Conservation (phyloP, 2,329 filamentous ascomycete genomes). For the Aspergillus sp. region DNA sequence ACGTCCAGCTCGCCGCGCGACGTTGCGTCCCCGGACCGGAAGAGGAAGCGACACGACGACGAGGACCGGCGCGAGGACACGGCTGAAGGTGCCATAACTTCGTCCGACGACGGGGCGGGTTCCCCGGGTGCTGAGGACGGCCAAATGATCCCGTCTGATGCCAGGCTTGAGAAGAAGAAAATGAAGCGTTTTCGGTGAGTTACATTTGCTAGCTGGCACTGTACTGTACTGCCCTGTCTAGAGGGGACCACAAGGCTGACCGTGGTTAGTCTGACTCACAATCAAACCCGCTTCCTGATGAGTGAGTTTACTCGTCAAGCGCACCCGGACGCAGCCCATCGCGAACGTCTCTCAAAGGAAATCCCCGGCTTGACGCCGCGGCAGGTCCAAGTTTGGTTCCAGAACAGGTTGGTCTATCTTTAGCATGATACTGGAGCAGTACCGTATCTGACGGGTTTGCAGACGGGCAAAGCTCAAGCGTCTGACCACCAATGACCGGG, state of each 20-base stretch:
- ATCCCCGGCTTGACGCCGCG: slow-evolving; percentile 86
- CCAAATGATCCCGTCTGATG: slow-evolving; percentile 19
- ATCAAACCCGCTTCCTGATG: slow-evolving; percentile 95
- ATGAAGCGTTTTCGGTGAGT: slow-evolving; percentile 37
- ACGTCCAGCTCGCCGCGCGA: slow-evolving; percentile 9
- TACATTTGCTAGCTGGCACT: neutral
- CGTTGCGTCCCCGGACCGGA: slow-evolving; percentile 5
- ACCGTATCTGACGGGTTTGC: slow-evolving; percentile 7
- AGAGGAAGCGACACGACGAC: slow-evolving; percentile 5
- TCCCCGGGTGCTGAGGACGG: slow-evolving; percentile 20
- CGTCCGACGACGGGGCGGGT: slow-evolving; percentile 22
- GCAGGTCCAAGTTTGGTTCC: slow-evolving; percentile 97
- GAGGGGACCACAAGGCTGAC: neutral
- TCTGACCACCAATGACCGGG: slow-evolving; percentile 53
- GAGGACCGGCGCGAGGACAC: slow-evolving; percentile 13
- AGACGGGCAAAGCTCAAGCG: slow-evolving; percentile 56
- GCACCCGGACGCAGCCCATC: slow-evolving; percentile 83
- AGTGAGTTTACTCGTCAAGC: slow-evolving; percentile 93
- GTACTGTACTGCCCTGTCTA: neutral
- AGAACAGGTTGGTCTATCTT: slow-evolving; percentile 65
- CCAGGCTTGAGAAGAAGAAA: slow-evolving; percentile 31
- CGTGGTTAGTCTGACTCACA: slow-evolving; percentile 68
- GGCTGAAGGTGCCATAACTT: slow-evolving; percentile 13
- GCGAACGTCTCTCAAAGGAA: slow-evolving; percentile 76
- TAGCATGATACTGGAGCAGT: neutral